phyloP scores from a whole-genome alignment of 2,329 filamentous ascomycete genomes.

The Colletotrichum euphorbiae region DNA sequence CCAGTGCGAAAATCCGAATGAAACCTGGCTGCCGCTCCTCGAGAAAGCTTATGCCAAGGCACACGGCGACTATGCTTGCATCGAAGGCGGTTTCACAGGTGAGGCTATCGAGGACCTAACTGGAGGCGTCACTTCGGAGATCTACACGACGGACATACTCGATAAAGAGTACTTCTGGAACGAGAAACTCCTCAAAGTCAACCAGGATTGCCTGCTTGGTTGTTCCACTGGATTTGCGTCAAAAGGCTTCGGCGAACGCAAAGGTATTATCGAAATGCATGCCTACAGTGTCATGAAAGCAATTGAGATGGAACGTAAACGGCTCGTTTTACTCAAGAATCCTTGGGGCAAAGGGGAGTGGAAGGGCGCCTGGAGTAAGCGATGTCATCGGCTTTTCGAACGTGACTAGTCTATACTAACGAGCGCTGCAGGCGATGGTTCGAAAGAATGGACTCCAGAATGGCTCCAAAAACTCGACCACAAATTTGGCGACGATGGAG shows the following conservation, averaged over 20 bases:
- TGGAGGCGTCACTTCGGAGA: constrained; percentile 74
- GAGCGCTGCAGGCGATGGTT: constrained; percentile 67
- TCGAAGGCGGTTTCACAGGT: constrained; percentile 76
- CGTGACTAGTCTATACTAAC: constrained; percentile 38
- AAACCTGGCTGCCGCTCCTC: constrained; percentile 83
- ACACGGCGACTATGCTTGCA: constrained; percentile 81
- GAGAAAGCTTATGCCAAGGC: constrained; percentile 87
- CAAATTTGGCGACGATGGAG: constrained; percentile 75
- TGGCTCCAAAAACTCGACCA: constrained; percentile 76
- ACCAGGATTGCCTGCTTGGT: constrained; percentile 80
- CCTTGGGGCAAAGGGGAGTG: constrained; percentile 87
- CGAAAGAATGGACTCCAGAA: constrained; percentile 78
- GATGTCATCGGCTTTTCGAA: background rate
- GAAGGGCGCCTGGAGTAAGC: constrained; percentile 78
- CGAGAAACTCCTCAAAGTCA: constrained; percentile 81
- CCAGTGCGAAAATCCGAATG: constrained; percentile 78
- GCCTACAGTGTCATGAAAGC: constrained; percentile 71
- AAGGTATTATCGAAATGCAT: constrained; percentile 69
- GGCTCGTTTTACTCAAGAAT: constrained; percentile 76
- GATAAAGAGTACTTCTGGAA: constrained; percentile 80
- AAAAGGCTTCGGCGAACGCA: constrained; percentile 59
- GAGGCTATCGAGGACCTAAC: constrained; percentile 71
- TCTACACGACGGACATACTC: constrained; percentile 75
- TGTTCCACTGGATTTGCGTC: constrained; percentile 65
- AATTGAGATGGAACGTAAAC: constrained; percentile 69